Percentiles rank a stretch among this genome's conserved stretches.
Conservation (phyloP, 2,329 filamentous ascomycete genomes). For the Cercospora berteroae region DNA sequence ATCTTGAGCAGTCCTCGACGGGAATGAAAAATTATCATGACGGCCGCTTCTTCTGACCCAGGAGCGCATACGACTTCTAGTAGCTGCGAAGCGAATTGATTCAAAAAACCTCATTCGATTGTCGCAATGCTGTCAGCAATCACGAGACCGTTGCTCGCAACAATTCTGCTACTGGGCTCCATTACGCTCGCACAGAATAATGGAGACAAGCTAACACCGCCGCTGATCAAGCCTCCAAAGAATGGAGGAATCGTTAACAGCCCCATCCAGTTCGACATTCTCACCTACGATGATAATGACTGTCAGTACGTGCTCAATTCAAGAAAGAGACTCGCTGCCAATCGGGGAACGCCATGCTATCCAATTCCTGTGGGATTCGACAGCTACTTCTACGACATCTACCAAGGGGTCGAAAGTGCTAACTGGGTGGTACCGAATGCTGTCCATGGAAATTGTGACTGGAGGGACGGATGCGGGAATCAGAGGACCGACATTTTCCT, state of each 20-base stretch:
- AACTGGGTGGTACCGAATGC: neutral
- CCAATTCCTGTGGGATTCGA: neutral
- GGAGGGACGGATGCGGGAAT: slow-evolving; percentile 5
- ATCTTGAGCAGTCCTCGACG: neutral
- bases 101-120: neutral
- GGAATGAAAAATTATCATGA: neutral
- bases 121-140: neutral
- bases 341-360: neutral
- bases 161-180: neutral
- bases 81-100: neutral
- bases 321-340: neutral
- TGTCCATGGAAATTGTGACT: slow-evolving; percentile 6
- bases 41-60: neutral
- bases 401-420: neutral
- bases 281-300: slow-evolving; percentile 2
- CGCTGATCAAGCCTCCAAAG: neutral
- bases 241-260: neutral
- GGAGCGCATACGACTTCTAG: neutral
- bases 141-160: neutral
- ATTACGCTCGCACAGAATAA: neutral
- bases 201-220: neutral
- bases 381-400: slow-evolving; percentile 1
- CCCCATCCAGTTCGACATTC: neutral
- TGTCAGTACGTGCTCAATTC: neutral
- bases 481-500: slow-evolving; percentile 6